These are phyloP conservation scores for Globisporangium acanthophoron DNA, from an alignment of 352 stramenopile genomes.

Conservation along the genomic window DNA sequence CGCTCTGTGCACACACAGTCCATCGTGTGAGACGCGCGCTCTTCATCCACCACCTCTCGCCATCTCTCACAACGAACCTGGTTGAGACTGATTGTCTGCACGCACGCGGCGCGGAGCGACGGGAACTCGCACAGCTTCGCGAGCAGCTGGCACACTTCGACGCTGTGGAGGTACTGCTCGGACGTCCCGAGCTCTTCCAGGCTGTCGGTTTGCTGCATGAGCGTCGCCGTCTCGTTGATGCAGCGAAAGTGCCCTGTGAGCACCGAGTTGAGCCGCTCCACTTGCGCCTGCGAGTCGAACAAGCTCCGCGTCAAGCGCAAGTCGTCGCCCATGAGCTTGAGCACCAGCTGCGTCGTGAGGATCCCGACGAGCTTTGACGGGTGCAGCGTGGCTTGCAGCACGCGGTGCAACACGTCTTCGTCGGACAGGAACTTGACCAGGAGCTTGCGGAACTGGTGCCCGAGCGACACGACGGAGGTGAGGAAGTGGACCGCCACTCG, in stretches of 20 bases:
- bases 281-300: conserved; percentile 33
- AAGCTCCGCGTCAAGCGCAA: conserved; percentile 34
- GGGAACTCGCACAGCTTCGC: conserved; percentile 48
- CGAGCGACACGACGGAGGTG: conserved; percentile 38
- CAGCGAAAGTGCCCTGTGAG: conserved; percentile 52
- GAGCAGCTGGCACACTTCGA: conserved; percentile 55
- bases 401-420: conserved; percentile 54
- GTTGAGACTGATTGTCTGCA: conserved; percentile 59
- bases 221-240: conserved; percentile 32
- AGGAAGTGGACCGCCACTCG: conserved; percentile 60
- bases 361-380: conserved; percentile 59
- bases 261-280: conserved; percentile 38
- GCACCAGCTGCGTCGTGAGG: conserved; percentile 39
- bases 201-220: conserved; percentile 39
- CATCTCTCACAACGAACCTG: conserved; percentile 32
- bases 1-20: conserved; percentile 26
- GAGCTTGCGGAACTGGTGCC: conserved; percentile 58
- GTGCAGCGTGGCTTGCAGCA: conserved; percentile 65
- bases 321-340: conserved; percentile 63
- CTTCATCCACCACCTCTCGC: neutral
- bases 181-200: conserved; percentile 39
- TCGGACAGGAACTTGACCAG: conserved; percentile 45
- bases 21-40: neutral
- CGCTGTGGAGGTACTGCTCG: conserved; percentile 65
- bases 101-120: conserved; percentile 39